These are phyloP conservation scores for Ophidiomyces ophidiicola DNA, from an alignment of 2,329 filamentous ascomycete genomes.

Conservation along the genomic window DNA sequence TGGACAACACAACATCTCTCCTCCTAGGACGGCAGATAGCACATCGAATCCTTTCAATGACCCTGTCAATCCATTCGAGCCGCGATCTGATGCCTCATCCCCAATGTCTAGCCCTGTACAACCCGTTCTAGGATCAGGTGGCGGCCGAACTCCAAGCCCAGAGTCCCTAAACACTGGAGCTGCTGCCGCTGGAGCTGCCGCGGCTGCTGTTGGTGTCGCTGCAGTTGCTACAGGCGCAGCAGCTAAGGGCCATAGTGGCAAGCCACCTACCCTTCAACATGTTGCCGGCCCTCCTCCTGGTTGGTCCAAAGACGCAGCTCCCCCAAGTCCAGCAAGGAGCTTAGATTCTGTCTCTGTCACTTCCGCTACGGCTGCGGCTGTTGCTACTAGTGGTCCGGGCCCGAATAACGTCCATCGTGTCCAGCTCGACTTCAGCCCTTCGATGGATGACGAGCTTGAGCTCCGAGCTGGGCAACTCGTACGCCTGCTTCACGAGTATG, in stretches of 20 bases:
- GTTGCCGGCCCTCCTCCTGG: conserved; percentile 10
- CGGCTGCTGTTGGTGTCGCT: conserved; percentile 29
- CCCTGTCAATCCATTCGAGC: conserved; percentile 59
- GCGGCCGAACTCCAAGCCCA: conserved; percentile 32
- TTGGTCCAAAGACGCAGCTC: conserved; percentile 13
- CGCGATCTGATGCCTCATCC: conserved; percentile 41
- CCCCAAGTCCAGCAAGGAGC: conserved; percentile 20
- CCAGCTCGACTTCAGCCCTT: conserved; percentile 85
- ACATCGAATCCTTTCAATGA: conserved; percentile 38
- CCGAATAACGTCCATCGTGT: conserved; percentile 72
- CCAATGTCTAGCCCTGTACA: conserved; percentile 13
- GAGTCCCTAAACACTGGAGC: conserved; percentile 29
- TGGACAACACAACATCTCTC: conserved; percentile 23
- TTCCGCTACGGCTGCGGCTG: conserved; percentile 43
- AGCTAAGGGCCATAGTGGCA: conserved; percentile 17
- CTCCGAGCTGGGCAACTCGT: conserved; percentile 73
- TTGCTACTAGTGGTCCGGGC: conserved; percentile 48
- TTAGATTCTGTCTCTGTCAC: conserved; percentile 22
- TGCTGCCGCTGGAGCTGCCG: conserved; percentile 32
- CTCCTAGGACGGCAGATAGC: conserved; percentile 27
- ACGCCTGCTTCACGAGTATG: conserved; percentile 84
- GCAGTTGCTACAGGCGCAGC: conserved; percentile 14
- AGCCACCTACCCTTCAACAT: conserved; percentile 18
- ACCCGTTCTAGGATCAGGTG: conserved; percentile 33
- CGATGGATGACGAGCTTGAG: conserved; percentile 81